Evolutionary conservation across 2,329 filamentous ascomycete genomes (phyloP).

Genomic region (Alternaria brassicae): DNA sequence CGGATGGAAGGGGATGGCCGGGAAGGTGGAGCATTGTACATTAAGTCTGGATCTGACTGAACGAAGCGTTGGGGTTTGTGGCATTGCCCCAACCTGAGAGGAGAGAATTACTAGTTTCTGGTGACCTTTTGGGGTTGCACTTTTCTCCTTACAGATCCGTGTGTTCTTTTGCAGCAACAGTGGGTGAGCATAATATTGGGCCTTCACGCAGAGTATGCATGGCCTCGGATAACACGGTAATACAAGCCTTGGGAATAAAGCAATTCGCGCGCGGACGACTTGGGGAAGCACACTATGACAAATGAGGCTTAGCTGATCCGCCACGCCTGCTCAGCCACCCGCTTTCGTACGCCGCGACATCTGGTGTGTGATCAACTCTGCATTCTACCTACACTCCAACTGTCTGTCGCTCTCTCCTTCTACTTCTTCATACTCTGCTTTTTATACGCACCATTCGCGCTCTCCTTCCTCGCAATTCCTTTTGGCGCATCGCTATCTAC

Average conservation of each 20-base stretch:
- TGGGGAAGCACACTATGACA: background rate
- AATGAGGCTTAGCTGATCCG: constrained; percentile 8
- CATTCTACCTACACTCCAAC: background rate
- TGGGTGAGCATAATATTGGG: too few species aligned
- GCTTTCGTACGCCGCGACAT: constrained; percentile 18
- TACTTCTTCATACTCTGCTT: background rate
- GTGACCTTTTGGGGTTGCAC: constrained; percentile 11
- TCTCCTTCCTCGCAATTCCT: background rate
- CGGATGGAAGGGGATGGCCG: constrained; percentile 4
- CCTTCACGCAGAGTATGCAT: constrained; percentile 1
- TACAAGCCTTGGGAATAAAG: background rate
- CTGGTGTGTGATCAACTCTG: constrained; percentile 17
- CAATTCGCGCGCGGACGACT: constrained; percentile 3
- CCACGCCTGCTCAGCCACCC: constrained; percentile 19
- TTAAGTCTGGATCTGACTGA: constrained; percentile 31
- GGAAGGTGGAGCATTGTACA: constrained; percentile 32
- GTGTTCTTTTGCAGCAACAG: background rate
- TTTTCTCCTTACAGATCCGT: constrained; percentile 8
- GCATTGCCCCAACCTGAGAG: constrained; percentile 11
- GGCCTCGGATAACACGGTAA: constrained; percentile 6
- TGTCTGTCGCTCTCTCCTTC: constrained; percentile 1
- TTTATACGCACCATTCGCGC: background rate
- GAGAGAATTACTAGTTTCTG: constrained; percentile 8
- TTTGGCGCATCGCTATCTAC: background rate
- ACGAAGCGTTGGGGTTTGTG: constrained; percentile 18